Conservation (phyloP, 2,329 filamentous ascomycete species). For the Fusarium verrucosum region DNA sequence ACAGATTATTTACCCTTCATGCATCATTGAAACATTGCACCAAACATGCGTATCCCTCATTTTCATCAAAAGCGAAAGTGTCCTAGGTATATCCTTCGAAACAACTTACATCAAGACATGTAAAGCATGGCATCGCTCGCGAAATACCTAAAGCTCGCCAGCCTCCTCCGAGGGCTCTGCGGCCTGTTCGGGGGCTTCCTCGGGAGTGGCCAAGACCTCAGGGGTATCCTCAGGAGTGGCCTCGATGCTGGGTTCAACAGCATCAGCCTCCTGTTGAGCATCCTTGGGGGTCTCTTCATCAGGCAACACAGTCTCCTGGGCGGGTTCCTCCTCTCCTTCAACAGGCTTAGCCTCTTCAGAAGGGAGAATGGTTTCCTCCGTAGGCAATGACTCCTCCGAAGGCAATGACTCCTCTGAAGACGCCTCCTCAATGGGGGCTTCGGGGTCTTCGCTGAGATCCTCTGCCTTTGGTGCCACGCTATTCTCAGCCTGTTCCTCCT, state of each 20-base stretch:
- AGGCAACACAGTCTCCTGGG: constrained; percentile 5
- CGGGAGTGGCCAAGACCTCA: neutral
- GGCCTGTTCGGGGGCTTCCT: constrained; percentile 1
- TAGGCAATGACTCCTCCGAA: neutral
- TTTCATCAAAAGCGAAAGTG: constrained; percentile 38
- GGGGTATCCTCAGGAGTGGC: neutral
- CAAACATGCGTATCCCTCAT: constrained; percentile 19
- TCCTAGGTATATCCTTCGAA: constrained; percentile 44
- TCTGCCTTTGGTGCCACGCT: constrained; percentile 2
- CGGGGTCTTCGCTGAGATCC: neutral
- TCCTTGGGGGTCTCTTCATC: neutral
- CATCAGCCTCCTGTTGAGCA: neutral
- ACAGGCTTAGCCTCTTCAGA: neutral
- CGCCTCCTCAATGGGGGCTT: neutral
- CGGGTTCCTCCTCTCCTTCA: constrained; percentile 7
- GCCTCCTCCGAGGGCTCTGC: constrained; percentile 11
- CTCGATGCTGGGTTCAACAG: neutral
- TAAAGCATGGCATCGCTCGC: constrained; percentile 30
- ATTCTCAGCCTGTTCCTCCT: constrained; percentile 8
- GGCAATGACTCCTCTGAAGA: neutral
- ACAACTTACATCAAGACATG: constrained; percentile 41
- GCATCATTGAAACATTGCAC: constrained; percentile 35
- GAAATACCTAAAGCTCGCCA: constrained; percentile 27
- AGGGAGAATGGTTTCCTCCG: neutral
- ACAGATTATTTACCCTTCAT: constrained; percentile 39